These are phyloP conservation scores for Pyracantha coccinea DNA, from an alignment of 331 rosid genomes.

Conservation along the genomic window DNA sequence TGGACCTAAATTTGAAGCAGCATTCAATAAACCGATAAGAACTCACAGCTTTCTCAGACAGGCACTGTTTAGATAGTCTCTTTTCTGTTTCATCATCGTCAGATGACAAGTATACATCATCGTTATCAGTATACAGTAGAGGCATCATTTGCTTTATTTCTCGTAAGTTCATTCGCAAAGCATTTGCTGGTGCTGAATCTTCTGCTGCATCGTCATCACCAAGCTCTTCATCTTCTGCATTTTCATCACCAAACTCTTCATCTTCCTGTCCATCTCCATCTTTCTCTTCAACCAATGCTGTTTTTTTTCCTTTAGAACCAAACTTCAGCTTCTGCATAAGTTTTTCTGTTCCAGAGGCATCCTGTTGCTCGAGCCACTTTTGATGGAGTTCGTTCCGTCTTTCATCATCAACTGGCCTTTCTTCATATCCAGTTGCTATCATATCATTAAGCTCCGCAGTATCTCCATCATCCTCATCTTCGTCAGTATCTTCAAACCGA, in stretches of 20 bases:
- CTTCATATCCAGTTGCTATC: constrained; percentile 74
- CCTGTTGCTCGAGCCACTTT: constrained; percentile 93
- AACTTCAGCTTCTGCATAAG: constrained; percentile 68
- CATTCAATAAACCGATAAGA: not conserved
- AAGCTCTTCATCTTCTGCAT: constrained; percentile 8
- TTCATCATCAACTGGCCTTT: constrained; percentile 59
- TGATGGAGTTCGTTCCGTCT: constrained; percentile 81
- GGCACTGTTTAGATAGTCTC: constrained; percentile 39
- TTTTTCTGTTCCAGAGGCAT: constrained; percentile 68
- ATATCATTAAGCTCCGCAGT: constrained; percentile 71
- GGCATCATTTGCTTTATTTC: constrained; percentile 80
- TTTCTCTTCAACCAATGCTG: constrained; percentile 36
- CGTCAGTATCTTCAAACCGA: constrained; percentile 65
- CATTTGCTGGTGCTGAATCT: constrained; percentile 17
- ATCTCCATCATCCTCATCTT: constrained; percentile 55
- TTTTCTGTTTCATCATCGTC: constrained; percentile 71
- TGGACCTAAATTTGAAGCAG: not conserved
- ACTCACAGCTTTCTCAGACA: constrained; percentile 64
- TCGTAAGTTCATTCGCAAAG: constrained; percentile 46
- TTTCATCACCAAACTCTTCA: constrained; percentile 35
- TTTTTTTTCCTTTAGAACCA: constrained; percentile 46
- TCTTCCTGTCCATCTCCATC: constrained; percentile 52
- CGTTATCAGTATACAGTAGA: constrained; percentile 72
- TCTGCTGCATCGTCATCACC: constrained; percentile 20
- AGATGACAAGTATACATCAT: constrained; percentile 67